Conservation (phyloP, 1,284 basidiomycete species). For the Hymenochaete sp. region DNA sequence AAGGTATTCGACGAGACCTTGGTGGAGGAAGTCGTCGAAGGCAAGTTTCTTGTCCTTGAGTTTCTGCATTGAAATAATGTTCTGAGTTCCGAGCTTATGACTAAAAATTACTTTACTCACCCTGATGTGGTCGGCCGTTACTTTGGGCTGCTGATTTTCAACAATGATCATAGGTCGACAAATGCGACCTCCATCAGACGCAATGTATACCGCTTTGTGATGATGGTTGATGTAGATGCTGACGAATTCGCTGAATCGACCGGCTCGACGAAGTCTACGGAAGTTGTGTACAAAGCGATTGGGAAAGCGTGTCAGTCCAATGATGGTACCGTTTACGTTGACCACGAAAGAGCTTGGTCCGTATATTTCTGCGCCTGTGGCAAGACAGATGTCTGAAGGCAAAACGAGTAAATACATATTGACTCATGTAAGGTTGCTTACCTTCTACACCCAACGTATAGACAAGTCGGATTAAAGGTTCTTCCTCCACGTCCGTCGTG, state of each 20-base stretch:
- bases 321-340: conserved; percentile 94
- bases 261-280: conserved; percentile 85
- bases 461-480: conserved; percentile 82
- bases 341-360: conserved; percentile 88
- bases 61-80: conserved; percentile 35
- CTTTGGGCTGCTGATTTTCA: conserved; percentile 72
- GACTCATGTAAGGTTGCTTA: conserved; percentile 11
- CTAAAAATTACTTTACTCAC: conserved; percentile 35
- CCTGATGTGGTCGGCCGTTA: conserved; percentile 74
- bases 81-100: neutral
- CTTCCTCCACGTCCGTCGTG: conserved; percentile 97
- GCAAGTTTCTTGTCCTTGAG: conserved; percentile 73
- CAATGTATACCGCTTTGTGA: conserved; percentile 93
- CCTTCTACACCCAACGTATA: conserved; percentile 96
- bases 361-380: conserved; percentile 96
- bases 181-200: conserved; percentile 95
- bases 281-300: conserved; percentile 85
- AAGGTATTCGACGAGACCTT: conserved; percentile 98
- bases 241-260: conserved; percentile 93
- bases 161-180: conserved; percentile 99
- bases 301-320: conserved; percentile 87
- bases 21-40: conserved; percentile 92
- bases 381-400: conserved; percentile 75
- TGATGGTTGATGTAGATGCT: conserved; percentile 96
- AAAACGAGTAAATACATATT: conserved; percentile 16